Evolutionary conservation across 1,284 basidiomycete genomes (phyloP).

Genomic region (Naganishia liquefaciens): DNA sequence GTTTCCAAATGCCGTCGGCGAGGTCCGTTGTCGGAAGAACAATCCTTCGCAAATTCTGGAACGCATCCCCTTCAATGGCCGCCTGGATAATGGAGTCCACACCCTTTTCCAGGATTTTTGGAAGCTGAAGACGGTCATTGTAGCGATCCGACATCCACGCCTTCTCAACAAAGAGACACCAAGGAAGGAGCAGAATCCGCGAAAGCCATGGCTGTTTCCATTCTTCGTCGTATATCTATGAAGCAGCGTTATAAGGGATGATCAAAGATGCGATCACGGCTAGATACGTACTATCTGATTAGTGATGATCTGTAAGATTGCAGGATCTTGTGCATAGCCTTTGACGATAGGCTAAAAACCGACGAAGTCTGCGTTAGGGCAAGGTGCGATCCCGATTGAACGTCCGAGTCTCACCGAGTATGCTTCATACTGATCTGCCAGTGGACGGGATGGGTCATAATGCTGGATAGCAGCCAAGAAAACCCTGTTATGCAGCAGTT

Average conservation of each 20-base stretch:
- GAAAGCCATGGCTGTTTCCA: conserved; percentile 33
- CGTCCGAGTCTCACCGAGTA: conserved; percentile 8
- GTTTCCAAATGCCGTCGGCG: conserved; percentile 27
- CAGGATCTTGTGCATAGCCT: conserved; percentile 24
- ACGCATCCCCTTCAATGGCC: conserved; percentile 30
- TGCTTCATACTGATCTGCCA: conserved; percentile 15
- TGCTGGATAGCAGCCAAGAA: conserved; percentile 33
- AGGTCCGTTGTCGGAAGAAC: conserved; percentile 26
- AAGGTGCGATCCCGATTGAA: too few relatives aligned
- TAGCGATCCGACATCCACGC: conserved; percentile 28
- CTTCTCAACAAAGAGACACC: conserved; percentile 32
- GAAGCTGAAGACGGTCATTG: conserved; percentile 15
- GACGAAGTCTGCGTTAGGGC: too few relatives aligned
- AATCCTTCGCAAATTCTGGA: conserved; percentile 25
- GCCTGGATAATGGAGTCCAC: conserved; percentile 19
- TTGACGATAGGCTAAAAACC: conserved; percentile 14
- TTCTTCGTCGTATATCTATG: conserved; percentile 28
- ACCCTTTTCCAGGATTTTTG: conserved; percentile 25
- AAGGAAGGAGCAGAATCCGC: conserved; percentile 27
- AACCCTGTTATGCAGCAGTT: neutral
- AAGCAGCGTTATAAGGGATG: neutral
- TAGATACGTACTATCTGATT: conserved; percentile 22
- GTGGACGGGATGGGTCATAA: conserved; percentile 21
- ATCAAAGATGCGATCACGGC: neutral
- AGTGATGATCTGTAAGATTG: conserved; percentile 27